Conservation (phyloP, 2,329 filamentous ascomycete genomes). For the Elsinoe ampelina region DNA sequence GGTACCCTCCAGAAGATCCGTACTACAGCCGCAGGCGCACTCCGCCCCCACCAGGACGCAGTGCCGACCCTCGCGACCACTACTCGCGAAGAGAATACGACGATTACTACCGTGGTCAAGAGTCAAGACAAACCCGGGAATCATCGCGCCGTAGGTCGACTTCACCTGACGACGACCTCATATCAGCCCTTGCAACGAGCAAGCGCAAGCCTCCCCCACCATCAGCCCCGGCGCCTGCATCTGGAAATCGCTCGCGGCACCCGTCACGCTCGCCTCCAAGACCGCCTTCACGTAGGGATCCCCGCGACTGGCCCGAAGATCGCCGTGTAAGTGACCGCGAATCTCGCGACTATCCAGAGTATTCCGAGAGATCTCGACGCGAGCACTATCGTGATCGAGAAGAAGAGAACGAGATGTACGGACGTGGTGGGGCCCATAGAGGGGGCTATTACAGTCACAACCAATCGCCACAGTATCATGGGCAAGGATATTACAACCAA, state of each 20-base stretch:
- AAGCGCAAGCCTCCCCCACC: slow-evolving; percentile 1
- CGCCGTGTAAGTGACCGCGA: slow-evolving; percentile 20
- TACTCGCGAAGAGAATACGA: slow-evolving; percentile 12
- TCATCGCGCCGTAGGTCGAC: slow-evolving; percentile 17
- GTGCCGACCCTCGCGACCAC: slow-evolving; percentile 9
- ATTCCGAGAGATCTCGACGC: slow-evolving; percentile 11
- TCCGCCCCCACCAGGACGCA: slow-evolving; percentile 11
- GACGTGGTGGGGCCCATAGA: slow-evolving; percentile 16
- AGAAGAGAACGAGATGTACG: slow-evolving; percentile 17
- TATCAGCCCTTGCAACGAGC: slow-evolving; percentile 15
- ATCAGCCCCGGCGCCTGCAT: slow-evolving; percentile 1
- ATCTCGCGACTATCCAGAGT: slow-evolving; percentile 12
- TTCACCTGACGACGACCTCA: slow-evolving; percentile 17
- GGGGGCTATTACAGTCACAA: slow-evolving; percentile 31
- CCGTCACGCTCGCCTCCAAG: slow-evolving; percentile 20
- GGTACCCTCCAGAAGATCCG: slow-evolving; percentile 6
- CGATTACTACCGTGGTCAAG: slow-evolving; percentile 13
- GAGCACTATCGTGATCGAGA: slow-evolving; percentile 13
- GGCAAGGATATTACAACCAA: slow-evolving; percentile 13
- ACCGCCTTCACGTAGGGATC: slow-evolving; percentile 3
- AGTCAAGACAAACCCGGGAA: not conserved
- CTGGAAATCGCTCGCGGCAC: slow-evolving; percentile 12
- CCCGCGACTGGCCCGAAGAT: slow-evolving; percentile 23
- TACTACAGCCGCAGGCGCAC: slow-evolving; percentile 12
- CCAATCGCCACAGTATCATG: slow-evolving; percentile 48